These are phyloP conservation scores for Oryza glaberrima DNA, from an alignment of 176 grass and related monocot genomes.

Conservation along the genomic window DNA sequence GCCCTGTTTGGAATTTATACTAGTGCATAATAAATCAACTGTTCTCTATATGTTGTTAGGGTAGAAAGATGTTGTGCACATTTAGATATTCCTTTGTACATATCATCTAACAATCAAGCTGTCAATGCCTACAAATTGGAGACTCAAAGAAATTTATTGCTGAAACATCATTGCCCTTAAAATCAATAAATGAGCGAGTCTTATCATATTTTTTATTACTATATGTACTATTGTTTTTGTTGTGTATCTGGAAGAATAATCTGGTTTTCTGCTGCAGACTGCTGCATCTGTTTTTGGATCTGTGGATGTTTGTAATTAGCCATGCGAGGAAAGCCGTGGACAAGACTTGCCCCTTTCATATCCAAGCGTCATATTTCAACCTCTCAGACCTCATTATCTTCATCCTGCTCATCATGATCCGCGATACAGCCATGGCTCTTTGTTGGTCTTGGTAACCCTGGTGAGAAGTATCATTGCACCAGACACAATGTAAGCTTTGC, in stretches of 20 bases:
- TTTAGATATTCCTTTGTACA: too few species aligned
- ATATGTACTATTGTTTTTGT: neutral
- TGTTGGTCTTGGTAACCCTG: conserved; percentile 77
- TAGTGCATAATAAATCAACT: too few species aligned
- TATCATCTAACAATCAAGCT: too few species aligned
- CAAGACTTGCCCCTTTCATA: conserved; percentile 7
- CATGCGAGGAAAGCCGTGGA: conserved; percentile 16
- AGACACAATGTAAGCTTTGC: conserved; percentile 61
- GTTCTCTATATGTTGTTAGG: too few species aligned
- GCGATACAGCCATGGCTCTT: conserved; percentile 70
- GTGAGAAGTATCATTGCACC: conserved; percentile 77
- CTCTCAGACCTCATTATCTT: conserved; percentile 1
- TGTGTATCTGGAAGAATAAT: neutral
- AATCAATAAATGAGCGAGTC: too few species aligned
- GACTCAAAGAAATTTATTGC: too few species aligned
- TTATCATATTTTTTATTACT: neutral
- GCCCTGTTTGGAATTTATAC: too few species aligned
- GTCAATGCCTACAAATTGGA: too few species aligned
- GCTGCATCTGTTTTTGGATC: conserved; percentile 9
- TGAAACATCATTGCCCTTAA: too few species aligned
- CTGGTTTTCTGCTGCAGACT: neutral
- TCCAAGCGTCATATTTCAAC: conserved; percentile 18
- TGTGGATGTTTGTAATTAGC: neutral
- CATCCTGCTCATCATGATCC: conserved; percentile 15
- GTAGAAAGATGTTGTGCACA: too few species aligned